These are phyloP conservation scores for Tetragonia tetragonoides DNA, from an alignment of 148 eudicot genomes.

Conservation along the genomic window DNA sequence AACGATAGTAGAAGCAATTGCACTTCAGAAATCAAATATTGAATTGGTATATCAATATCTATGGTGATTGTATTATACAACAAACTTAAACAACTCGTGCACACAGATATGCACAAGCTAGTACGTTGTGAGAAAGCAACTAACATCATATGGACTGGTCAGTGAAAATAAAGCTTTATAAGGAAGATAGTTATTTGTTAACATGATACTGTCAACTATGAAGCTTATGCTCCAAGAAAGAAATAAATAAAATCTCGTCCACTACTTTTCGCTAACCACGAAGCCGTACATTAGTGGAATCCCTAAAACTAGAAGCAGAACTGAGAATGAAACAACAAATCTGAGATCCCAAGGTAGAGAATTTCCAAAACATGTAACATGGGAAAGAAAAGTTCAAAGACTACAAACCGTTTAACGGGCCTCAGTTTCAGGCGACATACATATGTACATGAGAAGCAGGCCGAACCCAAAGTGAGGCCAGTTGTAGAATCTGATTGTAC, in stretches of 20 bases:
- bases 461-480: conserved; percentile 33
- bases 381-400: conserved; percentile 28
- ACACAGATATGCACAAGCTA: neutral
- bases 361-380: conserved; percentile 32
- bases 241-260: conserved; percentile 38
- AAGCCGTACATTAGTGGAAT: conserved; percentile 43
- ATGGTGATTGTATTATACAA: neutral
- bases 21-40: neutral
- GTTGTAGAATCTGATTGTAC: conserved; percentile 32
- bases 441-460: conserved; percentile 52
- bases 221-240: conserved; percentile 41
- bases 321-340: conserved; percentile 34
- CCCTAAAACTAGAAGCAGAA: conserved; percentile 39
- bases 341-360: conserved; percentile 28
- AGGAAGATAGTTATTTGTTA: conserved; percentile 27
- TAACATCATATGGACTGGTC: neutral
- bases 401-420: conserved; percentile 36
- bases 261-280: conserved; percentile 36
- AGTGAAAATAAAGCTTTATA: conserved; percentile 19
- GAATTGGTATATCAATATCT: neutral
- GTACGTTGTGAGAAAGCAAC: conserved; percentile 19
- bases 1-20: neutral
- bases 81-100: neutral
- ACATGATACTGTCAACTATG: conserved; percentile 33
- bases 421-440: conserved; percentile 38